These are phyloP conservation scores for Amylostereum areolatum DNA, from an alignment of 1,284 basidiomycete genomes.

Conservation along the genomic window DNA sequence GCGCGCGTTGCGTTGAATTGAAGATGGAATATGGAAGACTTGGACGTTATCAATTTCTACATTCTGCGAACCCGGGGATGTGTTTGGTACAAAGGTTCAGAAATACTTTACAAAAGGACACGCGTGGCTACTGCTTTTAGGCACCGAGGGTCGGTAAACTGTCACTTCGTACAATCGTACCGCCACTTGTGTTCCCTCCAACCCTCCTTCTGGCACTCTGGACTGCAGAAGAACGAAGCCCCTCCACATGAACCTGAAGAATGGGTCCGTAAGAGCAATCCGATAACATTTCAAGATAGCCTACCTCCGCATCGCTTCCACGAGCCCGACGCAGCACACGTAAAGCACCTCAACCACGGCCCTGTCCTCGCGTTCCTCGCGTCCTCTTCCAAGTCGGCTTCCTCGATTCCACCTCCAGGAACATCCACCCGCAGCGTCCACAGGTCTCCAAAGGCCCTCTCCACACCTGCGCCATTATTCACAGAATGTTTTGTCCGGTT, in stretches of 20 bases:
- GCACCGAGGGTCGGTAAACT: no score
- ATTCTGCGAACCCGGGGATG: no score
- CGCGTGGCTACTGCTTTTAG: no score
- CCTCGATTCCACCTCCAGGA: slow-evolving; percentile 28
- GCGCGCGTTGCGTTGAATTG: no score
- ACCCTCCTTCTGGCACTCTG: slow-evolving; percentile 21
- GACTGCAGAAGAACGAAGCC: slow-evolving; percentile 22
- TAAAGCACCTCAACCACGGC: slow-evolving; percentile 37
- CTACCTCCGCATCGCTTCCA: slow-evolving; percentile 36
- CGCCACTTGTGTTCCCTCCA: slow-evolving; percentile 25
- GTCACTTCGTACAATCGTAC: slow-evolving; percentile 18
- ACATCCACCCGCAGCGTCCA: slow-evolving; percentile 34
- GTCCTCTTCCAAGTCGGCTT: slow-evolving; percentile 31
- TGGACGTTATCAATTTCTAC: no score
- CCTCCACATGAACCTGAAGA: slow-evolving; percentile 19
- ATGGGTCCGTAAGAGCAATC: no score
- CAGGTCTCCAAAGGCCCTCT: slow-evolving; percentile 32
- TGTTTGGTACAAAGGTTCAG: no score
- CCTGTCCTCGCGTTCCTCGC: slow-evolving; percentile 28
- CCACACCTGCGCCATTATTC: no score
- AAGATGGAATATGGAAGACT: no score
- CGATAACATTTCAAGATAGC: no score
- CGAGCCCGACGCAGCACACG: slow-evolving; percentile 28
- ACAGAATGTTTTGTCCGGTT: no score
- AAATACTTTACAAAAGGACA: no score